Evolutionary conservation across 2,329 filamentous ascomycete genomes (phyloP).

Genomic region (Paramyrothecium roridum): DNA sequence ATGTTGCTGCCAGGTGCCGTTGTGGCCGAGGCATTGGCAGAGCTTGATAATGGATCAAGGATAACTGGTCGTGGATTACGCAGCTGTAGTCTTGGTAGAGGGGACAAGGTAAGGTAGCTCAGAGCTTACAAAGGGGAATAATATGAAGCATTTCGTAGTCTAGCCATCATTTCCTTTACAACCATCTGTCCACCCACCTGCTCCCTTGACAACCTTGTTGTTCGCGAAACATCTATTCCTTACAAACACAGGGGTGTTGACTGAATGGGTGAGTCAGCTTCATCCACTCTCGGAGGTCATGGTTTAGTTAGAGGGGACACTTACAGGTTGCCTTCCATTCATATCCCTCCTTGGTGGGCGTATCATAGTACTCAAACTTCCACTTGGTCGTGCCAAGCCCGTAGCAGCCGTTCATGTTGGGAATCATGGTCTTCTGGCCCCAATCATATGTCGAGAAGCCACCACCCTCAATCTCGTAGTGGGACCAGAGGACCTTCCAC

Average conservation of each 20-base stretch:
- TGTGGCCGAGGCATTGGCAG: too few relatives aligned
- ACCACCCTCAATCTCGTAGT: constrained; percentile 17
- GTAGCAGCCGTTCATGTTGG: constrained; percentile 12
- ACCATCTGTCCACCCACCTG: constrained; percentile 11
- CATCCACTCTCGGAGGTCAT: too few relatives aligned
- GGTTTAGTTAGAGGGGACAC: too few relatives aligned
- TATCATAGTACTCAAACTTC: constrained; percentile 21
- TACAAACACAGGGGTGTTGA: constrained; percentile 16
- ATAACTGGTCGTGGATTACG: too few relatives aligned
- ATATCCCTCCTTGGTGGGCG: constrained; percentile 14
- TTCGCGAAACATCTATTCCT: constrained; percentile 16
- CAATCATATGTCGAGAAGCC: constrained; percentile 20
- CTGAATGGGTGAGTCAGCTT: too few relatives aligned
- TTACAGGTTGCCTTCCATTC: constrained; percentile 16
- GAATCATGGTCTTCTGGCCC: constrained; percentile 15
- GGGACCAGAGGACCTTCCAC: constrained; percentile 13
- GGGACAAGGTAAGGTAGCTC: too few relatives aligned
- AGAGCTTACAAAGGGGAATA: too few relatives aligned
- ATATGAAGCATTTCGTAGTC: not conserved
- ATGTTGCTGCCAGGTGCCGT: too few relatives aligned
- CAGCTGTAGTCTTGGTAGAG: too few relatives aligned
- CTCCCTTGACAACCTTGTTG: constrained; percentile 13
- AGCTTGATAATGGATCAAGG: too few relatives aligned
- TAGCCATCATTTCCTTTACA: constrained; percentile 9
- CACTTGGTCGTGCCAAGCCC: constrained; percentile 14